Percentiles rank a stretch among this genome's conserved stretches.
Conservation (phyloP, 2,329 filamentous ascomycete genomes). For the Zymoseptoria brevis region DNA sequence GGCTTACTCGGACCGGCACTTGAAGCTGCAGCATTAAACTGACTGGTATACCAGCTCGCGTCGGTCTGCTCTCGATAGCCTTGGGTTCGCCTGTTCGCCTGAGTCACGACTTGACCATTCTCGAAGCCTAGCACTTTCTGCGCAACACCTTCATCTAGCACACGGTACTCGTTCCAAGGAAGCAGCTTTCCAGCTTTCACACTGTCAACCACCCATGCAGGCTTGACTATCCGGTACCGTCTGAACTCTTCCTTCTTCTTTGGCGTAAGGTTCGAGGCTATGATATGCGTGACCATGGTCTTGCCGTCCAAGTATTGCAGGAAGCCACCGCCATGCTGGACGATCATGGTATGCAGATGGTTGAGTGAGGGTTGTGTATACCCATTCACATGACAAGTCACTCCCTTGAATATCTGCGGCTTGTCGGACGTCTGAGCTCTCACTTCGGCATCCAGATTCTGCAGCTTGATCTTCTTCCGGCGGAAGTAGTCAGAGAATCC, state of each 20-base stretch:
- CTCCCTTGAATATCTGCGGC: conserved; percentile 79
- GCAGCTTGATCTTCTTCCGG: conserved; percentile 92
- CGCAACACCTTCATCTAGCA: conserved; percentile 73
- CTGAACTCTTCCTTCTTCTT: conserved; percentile 88
- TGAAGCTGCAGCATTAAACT: conserved; percentile 40
- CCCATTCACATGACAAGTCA: conserved; percentile 87
- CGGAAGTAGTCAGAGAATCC: conserved; percentile 89
- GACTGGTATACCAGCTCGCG: conserved; percentile 71
- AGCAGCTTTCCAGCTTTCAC: conserved; percentile 71
- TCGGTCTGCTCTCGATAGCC: conserved; percentile 77
- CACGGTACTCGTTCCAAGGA: conserved; percentile 77
- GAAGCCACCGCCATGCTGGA: conserved; percentile 88
- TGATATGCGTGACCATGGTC: conserved; percentile 86
- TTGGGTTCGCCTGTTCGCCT: conserved; percentile 50
- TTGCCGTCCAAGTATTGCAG: conserved; percentile 93
- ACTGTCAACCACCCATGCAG: conserved; percentile 89
- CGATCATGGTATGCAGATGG: conserved; percentile 78
- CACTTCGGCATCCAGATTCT: conserved; percentile 82
- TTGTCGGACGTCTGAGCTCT: conserved; percentile 61
- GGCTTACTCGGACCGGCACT: conserved; percentile 1
- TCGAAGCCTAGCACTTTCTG: conserved; percentile 67
- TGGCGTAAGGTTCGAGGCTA: conserved; percentile 79
- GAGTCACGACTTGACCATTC: conserved; percentile 58
- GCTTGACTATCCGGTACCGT: conserved; percentile 85
- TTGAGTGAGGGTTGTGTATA: conserved; percentile 93